Evolutionary conservation across 108 stramenopile species (phyloP), one percentile per base, ranked within the genome.

Genomic region (Cyclotella kingstonii): DNA sequence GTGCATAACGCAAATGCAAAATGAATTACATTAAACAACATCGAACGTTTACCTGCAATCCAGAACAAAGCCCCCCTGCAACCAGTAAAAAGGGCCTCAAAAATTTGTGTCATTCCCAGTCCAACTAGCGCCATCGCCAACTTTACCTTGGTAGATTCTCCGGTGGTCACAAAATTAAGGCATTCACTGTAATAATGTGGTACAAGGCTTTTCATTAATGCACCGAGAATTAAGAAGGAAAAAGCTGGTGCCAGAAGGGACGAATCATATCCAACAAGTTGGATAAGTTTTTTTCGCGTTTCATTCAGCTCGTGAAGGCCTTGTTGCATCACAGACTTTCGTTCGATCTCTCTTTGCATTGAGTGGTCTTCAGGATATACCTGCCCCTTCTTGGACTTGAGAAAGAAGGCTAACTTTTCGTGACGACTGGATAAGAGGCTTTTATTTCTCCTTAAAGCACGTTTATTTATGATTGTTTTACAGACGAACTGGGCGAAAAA

Each of bases 21-120:
- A 47, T 9, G 21, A 23, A 10, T 3, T 19, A 19, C 43, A 54
- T 5, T 9, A 25, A 43, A 22, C 2, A 21, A 12, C 3, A 34
- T 11, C 18, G 44, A 2, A 46, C 19, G 79, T 78, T 49, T 70
- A 79, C 90, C 91, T 29, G 87, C 91, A 46, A 93, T 85, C 91
- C 91, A 93, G 68, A 93, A 93, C 27, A 90, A 58, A 44, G 77
- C 77, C 25, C 88, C 91, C 23, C 91, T 72, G n/a, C 81, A 53
- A 21, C 91, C 91, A 22, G 88, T 88, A 55, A 93, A 90, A 7
- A 87, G 47, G 5, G 88, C 88, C 23, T 76, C 84, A 26, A 88
- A 71, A 6, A 81, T 70, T 60, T 70, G 76, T 4, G 76, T 56
- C 15, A 86, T 34, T 23, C 68, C 82, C 50, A 91, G 66, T 38